Base-by-base conservation (phyloP, 2,329 filamentous ascomycete species). In the Verticillium dahliae region DNA sequence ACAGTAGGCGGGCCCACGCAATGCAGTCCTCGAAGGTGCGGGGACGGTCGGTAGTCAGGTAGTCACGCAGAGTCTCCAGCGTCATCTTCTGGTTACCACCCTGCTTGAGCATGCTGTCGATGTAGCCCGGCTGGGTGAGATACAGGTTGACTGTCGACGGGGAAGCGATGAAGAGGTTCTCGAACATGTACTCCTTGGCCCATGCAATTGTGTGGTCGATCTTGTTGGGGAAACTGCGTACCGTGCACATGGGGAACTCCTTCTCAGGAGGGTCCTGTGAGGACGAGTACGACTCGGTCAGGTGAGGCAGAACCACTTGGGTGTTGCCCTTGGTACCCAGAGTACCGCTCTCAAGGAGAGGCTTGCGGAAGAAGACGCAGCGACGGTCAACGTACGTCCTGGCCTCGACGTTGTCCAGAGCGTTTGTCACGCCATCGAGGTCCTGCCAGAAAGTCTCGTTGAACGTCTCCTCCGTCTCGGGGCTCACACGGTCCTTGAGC, bases 181-280 rank as follows among this genome's bases (percentile, higher is more conserved):
- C 92, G 77, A 99, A 99, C 66, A 97, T 85, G 69, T 80, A 77
- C 74, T 98, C 95, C 70, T 96, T 91, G 45, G 93, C 89, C 95
- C 95, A 99, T 2, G 95, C 95, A 74, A 99, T 99, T 0, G 95
- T 98, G 76, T 99, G 95, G 78, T 99, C 93, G 70, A 99, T 99
- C 70, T 90, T 90, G 82, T 99, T 99, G 62, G 95, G 95, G 82
- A 99, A 99, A 76, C 93, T 97, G 72, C 91, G 87, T 65, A 99
- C 84, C 5, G 95, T 98, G 76, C 95, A 99, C 93, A 98, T 98
- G 0, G 95, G 95, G 83, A 99, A 98, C 1, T 95, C 96, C 79
- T 97, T 92, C 82, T 99, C 96, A 0, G 95, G 95, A 1, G 95
- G 95, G 74, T 99, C 96, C 74, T 97, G 94, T 22, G 95, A 98